phyloP scores from a whole-genome alignment of 2,329 filamentous ascomycete species.

The Fusarium siculi region DNA sequence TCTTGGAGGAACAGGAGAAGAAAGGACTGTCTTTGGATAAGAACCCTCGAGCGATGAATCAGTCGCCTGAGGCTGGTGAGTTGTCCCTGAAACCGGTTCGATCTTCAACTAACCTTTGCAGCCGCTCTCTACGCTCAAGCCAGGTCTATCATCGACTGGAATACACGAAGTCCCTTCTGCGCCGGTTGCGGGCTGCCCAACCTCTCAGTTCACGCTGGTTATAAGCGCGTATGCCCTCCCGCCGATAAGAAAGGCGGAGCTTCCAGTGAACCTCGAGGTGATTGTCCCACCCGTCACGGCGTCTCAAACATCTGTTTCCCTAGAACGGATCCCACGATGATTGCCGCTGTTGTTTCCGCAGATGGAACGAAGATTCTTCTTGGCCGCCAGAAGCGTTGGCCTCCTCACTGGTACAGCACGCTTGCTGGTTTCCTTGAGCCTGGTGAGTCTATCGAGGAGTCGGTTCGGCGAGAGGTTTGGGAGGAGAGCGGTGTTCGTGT shows the following conservation, averaged over 20 bases:
- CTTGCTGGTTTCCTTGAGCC: constrained; percentile 89
- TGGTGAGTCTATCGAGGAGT: constrained; percentile 86
- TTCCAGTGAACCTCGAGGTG: constrained; percentile 64
- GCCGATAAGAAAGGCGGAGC: constrained; percentile 67
- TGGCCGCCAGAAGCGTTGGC: constrained; percentile 86
- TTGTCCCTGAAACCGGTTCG: background rate
- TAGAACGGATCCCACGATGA: constrained; percentile 92
- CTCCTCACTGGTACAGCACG: constrained; percentile 86
- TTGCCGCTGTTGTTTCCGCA: constrained; percentile 88
- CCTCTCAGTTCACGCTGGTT: constrained; percentile 80
- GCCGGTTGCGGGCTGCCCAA: constrained; percentile 87
- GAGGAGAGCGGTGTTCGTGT: constrained; percentile 83
- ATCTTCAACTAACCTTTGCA: constrained; percentile 49
- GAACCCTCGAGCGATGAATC: constrained; percentile 70
- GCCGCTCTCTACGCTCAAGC: constrained; percentile 93
- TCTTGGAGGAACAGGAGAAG: constrained; percentile 54
- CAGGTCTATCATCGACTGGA: constrained; percentile 92
- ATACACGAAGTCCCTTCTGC: constrained; percentile 90
- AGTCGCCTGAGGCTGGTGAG: constrained; percentile 71
- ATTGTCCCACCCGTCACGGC: constrained; percentile 84
- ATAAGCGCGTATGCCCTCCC: constrained; percentile 82
- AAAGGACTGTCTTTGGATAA: constrained; percentile 74
- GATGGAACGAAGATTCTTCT: constrained; percentile 83
- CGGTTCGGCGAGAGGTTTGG: constrained; percentile 85
- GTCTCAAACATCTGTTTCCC: constrained; percentile 94